Percentiles rank a stretch among this genome's conserved stretches.
Conservation (phyloP, 1,284 basidiomycete genomes). For the Athelia psychrophila region DNA sequence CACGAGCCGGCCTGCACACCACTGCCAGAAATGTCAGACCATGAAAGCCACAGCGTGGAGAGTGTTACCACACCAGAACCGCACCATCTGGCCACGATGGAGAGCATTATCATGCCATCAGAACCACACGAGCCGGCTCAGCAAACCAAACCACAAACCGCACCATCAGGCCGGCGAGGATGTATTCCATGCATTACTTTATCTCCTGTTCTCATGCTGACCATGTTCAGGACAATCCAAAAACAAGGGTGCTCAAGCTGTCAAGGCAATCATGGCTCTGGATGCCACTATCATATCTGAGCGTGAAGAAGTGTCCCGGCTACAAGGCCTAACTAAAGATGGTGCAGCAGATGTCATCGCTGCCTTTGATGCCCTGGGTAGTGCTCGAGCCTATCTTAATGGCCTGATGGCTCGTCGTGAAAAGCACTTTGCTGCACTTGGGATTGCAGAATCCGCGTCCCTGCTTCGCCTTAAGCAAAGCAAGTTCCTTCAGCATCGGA, state of each 20-base stretch:
- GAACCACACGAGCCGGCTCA: too few relatives aligned
- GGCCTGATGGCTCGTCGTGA: not conserved
- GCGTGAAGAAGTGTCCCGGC: too few relatives aligned
- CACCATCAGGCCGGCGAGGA: not conserved
- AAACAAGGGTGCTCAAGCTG: constrained; percentile 1
- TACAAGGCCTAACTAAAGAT: not conserved
- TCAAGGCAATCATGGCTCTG: not conserved
- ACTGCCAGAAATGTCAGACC: too few relatives aligned
- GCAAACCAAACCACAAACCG: constrained; percentile 5
- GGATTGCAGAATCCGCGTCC: constrained; percentile 3
- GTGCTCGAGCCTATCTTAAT: too few relatives aligned
- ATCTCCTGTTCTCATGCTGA: not conserved
- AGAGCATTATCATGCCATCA: too few relatives aligned
- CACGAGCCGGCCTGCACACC: too few relatives aligned
- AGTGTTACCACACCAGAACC: too few relatives aligned
- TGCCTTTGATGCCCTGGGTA: not conserved
- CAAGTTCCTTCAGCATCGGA: constrained; percentile 2
- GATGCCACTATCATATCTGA: not conserved
- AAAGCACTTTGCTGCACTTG: not conserved
- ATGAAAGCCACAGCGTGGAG: too few relatives aligned
- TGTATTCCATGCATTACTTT: not conserved
- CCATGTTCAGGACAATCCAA: constrained; percentile 3
- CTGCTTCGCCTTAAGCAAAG: constrained; percentile 5
- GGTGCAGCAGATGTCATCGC: too few relatives aligned
- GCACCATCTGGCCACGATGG: not conserved